Evolutionary conservation across 116 monocot species (phyloP).

Genomic region (Phalaenopsis hybrid): DNA sequence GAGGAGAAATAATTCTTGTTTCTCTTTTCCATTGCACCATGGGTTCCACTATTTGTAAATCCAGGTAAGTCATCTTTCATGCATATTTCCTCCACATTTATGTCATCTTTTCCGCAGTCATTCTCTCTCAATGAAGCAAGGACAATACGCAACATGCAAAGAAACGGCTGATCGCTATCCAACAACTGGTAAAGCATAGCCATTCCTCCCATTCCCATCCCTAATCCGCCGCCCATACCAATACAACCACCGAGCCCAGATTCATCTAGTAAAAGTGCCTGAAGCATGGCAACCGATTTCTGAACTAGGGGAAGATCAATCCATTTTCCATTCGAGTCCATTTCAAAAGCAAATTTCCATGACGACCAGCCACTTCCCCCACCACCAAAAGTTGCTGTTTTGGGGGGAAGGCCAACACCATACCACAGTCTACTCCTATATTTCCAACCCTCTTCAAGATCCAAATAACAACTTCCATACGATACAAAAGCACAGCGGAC

Average conservation of each 20-base stretch:
- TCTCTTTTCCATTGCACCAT: constrained; percentile 30
- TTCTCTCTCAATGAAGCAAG: constrained; percentile 90
- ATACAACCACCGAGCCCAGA: constrained; percentile 83
- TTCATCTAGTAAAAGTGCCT: constrained; percentile 86
- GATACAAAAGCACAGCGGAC: constrained; percentile 89
- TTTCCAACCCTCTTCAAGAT: constrained; percentile 83
- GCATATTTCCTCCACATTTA: constrained; percentile 41
- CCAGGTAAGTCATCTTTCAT: constrained; percentile 51
- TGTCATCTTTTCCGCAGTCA: constrained; percentile 69
- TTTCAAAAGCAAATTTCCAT: constrained; percentile 72
- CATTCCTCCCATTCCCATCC: constrained; percentile 92
- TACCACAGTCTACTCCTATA: constrained; percentile 91
- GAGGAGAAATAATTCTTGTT: constrained; percentile 37
- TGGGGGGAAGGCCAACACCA: constrained; percentile 82
- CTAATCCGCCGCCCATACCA: constrained; percentile 86
- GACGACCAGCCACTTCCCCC: constrained; percentile 84
- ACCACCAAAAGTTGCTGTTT: constrained; percentile 55
- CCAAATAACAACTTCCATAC: constrained; percentile 75
- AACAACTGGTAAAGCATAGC: constrained; percentile 78
- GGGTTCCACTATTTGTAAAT: constrained; percentile 33
- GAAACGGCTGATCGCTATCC: constrained; percentile 94
- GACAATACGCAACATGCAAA: constrained; percentile 90
- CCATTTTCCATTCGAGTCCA: constrained; percentile 72
- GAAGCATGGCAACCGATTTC: constrained; percentile 85
- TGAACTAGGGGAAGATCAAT: constrained; percentile 81